Percentiles rank a stretch among this genome's conserved stretches.
Conservation (phyloP, 306 rosid genomes). For the Herpetospermum pedunculosum region DNA sequence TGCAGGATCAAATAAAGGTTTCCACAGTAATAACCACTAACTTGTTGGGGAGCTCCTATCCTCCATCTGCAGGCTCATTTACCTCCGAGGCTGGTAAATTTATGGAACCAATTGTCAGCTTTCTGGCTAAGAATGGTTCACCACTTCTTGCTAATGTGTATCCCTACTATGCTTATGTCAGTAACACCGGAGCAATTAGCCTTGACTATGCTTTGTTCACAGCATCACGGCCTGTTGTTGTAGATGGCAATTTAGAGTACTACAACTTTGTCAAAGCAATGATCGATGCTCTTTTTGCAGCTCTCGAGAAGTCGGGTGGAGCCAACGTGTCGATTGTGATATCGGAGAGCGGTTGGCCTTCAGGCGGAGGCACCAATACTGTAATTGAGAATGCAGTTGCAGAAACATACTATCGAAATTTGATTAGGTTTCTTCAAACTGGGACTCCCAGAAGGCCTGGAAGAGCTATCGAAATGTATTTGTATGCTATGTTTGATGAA, state of each 20-base stretch:
- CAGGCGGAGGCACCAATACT: conserved; percentile 26
- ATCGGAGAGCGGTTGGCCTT: conserved; percentile 69
- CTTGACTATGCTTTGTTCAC: conserved; percentile 34
- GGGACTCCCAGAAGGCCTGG: conserved; percentile 38
- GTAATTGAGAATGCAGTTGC: conserved; percentile 13
- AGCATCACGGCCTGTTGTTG: conserved; percentile 14
- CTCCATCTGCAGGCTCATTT: conserved; percentile 30
- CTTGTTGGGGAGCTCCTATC: conserved; percentile 18
- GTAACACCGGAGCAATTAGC: background rate
- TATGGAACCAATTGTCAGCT: conserved; percentile 25
- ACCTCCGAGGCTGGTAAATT: conserved; percentile 3
- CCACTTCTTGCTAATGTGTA: conserved; percentile 58
- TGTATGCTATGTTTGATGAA: conserved; percentile 22
- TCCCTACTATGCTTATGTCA: conserved; percentile 27
- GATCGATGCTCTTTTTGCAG: conserved; percentile 35
- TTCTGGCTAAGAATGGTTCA: conserved; percentile 19
- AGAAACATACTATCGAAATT: conserved; percentile 20
- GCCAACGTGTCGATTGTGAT: conserved; percentile 27
- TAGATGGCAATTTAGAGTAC: conserved; percentile 22
- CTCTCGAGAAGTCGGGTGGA: conserved; percentile 36
- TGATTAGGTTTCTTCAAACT: conserved; percentile 26
- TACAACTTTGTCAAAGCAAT: conserved; percentile 25
- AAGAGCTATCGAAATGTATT: conserved; percentile 12
- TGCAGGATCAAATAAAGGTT: conserved; percentile 39
- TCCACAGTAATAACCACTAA: conserved; percentile 29